Evolutionary conservation across 495 filamentous ascomycete genomes (phyloP).

Genomic region (Venustampulla echinocandica): DNA sequence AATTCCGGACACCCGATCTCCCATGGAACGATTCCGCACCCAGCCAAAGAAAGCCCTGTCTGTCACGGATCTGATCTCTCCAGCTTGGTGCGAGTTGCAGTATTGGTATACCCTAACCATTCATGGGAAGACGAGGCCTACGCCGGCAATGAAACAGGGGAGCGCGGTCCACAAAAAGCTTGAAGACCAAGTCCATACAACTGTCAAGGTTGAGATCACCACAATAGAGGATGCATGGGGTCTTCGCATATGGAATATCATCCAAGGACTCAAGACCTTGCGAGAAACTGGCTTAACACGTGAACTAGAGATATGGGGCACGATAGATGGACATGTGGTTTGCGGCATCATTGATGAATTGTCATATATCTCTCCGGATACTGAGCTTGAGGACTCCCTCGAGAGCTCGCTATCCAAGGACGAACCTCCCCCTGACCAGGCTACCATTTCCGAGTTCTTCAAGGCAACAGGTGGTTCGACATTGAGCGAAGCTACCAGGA

Average conservation of each 20-base stretch:
- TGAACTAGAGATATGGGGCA: slow-evolving; percentile 90
- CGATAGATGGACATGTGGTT: slow-evolving; percentile 72
- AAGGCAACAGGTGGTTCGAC: slow-evolving; percentile 3
- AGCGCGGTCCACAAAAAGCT: slow-evolving; percentile 69
- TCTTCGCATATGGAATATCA: slow-evolving; percentile 82
- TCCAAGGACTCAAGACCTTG: slow-evolving; percentile 73
- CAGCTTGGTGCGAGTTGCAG: slow-evolving; percentile 93
- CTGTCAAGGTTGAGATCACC: slow-evolving; percentile 59
- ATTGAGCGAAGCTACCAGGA: slow-evolving; percentile 13
- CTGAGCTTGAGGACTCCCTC: slow-evolving; percentile 54
- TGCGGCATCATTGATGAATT: slow-evolving; percentile 88
- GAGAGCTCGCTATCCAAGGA: slow-evolving; percentile 35
- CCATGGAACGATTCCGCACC: slow-evolving; percentile 64
- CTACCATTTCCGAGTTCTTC: slow-evolving; percentile 31
- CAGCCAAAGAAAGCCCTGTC: slow-evolving; percentile 72
- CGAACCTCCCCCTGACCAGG: slow-evolving; percentile 42
- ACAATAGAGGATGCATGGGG: slow-evolving; percentile 79
- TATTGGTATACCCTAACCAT: slow-evolving; percentile 77
- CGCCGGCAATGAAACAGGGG: slow-evolving; percentile 76
- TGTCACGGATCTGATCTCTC: slow-evolving; percentile 80
- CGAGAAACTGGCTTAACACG: slow-evolving; percentile 72
- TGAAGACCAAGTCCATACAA: slow-evolving; percentile 74
- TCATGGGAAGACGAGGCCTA: slow-evolving; percentile 59
- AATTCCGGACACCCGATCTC: slow-evolving; percentile 29
- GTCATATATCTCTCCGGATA: slow-evolving; percentile 66